A percentile compares a stretch with the other conserved stretches of the same genome.
These are phyloP conservation scores for Mercurialis annua DNA, from an alignment of 345 rosid genomes.

Conservation along the genomic window DNA sequence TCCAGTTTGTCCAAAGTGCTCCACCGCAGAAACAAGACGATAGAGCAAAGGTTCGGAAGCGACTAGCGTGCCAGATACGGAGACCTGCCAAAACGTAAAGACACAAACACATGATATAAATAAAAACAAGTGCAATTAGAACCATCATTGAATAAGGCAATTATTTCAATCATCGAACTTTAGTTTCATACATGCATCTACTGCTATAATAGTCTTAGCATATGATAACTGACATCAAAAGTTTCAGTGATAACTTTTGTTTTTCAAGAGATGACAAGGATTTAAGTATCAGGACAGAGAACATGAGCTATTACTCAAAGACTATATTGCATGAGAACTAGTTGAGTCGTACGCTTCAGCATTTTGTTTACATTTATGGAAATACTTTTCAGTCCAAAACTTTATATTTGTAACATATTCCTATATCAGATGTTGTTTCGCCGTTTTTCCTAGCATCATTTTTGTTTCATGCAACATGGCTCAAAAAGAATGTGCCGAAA, in stretches of 20 bases:
- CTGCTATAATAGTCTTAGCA: background rate
- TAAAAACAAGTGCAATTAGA: background rate
- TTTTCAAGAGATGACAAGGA: background rate
- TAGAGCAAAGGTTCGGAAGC: slow-evolving; percentile 36
- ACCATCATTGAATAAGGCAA: background rate
- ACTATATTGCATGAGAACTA: too few relatives aligned
- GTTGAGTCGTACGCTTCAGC: too few relatives aligned
- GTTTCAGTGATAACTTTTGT: background rate
- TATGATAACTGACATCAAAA: background rate
- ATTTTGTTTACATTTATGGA: too few relatives aligned
- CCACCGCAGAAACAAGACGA: slow-evolving; percentile 69
- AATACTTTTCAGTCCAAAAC: too few relatives aligned
- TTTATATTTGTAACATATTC: too few relatives aligned
- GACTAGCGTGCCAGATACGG: background rate
- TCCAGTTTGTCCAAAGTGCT: slow-evolving; percentile 75
- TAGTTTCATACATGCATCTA: background rate
- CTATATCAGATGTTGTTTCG: too few relatives aligned
- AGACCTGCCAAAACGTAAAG: slow-evolving; percentile 22
- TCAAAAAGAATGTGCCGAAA: background rate
- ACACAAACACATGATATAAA: background rate
- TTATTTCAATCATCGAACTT: background rate
- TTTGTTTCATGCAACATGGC: too few relatives aligned
- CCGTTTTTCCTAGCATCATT: too few relatives aligned
- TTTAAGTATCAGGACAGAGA: background rate
- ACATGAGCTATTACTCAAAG: background rate